Evolutionary conservation across 768 basidiomycete species (phyloP).

Genomic region (Leccinum subgranulosum): DNA sequence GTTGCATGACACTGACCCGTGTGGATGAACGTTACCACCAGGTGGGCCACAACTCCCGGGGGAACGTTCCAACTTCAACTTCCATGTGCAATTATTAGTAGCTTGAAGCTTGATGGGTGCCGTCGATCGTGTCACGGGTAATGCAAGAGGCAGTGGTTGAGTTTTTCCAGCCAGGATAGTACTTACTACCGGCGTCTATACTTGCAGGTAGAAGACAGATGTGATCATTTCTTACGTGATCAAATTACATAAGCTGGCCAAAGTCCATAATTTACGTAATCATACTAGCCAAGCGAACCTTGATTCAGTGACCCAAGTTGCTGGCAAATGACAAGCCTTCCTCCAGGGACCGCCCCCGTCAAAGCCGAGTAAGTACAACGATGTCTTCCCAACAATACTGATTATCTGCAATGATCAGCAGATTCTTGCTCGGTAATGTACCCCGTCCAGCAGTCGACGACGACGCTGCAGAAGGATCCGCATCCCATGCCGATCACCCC

Average conservation of each 20-base stretch:
- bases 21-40: no score
- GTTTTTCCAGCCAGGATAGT: no score
- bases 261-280: no score
- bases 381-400: neutral
- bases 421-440: constrained; percentile 38
- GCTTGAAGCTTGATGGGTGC: neutral
- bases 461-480: constrained; percentile 62
- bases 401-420: constrained; percentile 12
- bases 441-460: constrained; percentile 41
- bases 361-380: constrained; percentile 45
- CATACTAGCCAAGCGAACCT: neutral
- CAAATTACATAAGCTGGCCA: no score
- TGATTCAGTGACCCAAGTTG: neutral
- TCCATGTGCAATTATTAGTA: neutral
- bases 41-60: no score
- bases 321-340: constrained; percentile 2
- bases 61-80: neutral
- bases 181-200: no score
- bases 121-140: neutral
- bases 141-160: no score
- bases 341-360: constrained; percentile 50
- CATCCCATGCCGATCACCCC: constrained; percentile 29
- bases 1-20: no score
- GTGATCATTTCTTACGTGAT: no score
- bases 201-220: no score